Evolutionary conservation across 2,329 filamentous ascomycete species (phyloP).

Genomic region (Acarospora socialis): DNA sequence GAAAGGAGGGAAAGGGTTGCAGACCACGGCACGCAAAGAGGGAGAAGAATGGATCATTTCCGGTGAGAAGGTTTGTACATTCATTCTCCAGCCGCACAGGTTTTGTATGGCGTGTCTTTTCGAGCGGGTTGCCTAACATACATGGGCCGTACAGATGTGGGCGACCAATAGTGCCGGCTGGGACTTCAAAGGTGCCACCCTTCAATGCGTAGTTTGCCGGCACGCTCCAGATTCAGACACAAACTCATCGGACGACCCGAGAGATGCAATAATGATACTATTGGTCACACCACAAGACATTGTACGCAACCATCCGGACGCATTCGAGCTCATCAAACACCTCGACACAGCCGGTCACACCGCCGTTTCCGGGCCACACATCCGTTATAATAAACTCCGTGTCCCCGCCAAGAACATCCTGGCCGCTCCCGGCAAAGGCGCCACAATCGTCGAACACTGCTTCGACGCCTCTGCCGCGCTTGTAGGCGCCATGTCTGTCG

Average conservation of each 20-base stretch:
- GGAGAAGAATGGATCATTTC: slow-evolving; percentile 38
- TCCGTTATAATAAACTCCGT: slow-evolving; percentile 33
- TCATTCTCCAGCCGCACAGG: too few species aligned
- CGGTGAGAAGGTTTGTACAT: slow-evolving; percentile 39
- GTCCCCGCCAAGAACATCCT: slow-evolving; percentile 36
- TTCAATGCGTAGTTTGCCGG: slow-evolving; percentile 39
- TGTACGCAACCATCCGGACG: slow-evolving; percentile 27
- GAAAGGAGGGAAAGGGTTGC: slow-evolving; percentile 33
- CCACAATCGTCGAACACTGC: slow-evolving; percentile 27
- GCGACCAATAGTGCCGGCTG: slow-evolving; percentile 40
- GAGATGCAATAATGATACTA: slow-evolving; percentile 34
- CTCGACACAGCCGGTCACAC: slow-evolving; percentile 33
- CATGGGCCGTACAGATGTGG: slow-evolving; percentile 37
- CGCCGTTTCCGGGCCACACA: slow-evolving; percentile 36
- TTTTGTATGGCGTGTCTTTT: too few species aligned
- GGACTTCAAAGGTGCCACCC: slow-evolving; percentile 38
- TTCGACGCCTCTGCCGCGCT: slow-evolving; percentile 35
- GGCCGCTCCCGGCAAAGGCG: slow-evolving; percentile 29
- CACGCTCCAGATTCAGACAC: slow-evolving; percentile 17
- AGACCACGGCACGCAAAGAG: slow-evolving; percentile 35
- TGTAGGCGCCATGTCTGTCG: slow-evolving; percentile 40
- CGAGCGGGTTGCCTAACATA: background rate
- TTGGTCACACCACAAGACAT: slow-evolving; percentile 36
- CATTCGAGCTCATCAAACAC: slow-evolving; percentile 35
- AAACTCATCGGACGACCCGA: slow-evolving; percentile 10